These are phyloP conservation scores for Lactarius hatsudake DNA, from an alignment of 768 basidiomycete genomes.

Conservation along the genomic window DNA sequence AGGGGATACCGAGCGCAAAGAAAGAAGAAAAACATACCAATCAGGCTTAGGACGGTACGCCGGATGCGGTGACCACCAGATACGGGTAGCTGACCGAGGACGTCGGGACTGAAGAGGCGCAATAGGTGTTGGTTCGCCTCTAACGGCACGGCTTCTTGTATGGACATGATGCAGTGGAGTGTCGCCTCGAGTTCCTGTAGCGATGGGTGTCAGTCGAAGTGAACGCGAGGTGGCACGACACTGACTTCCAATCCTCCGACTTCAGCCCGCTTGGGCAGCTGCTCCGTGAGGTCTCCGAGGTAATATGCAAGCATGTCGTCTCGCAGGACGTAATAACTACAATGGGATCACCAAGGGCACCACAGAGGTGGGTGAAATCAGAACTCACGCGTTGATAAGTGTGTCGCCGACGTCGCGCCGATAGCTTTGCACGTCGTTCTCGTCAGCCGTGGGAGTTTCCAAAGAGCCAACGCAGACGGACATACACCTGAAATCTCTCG, in stretches of 20 bases:
- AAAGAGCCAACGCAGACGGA: slow-evolving; percentile 20
- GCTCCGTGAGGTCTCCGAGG: slow-evolving; percentile 57
- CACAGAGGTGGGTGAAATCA: not conserved
- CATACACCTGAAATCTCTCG: slow-evolving; percentile 78
- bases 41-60: slow-evolving; percentile 68
- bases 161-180: slow-evolving; percentile 79
- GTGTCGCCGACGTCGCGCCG: slow-evolving; percentile 86
- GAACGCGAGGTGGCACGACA: slow-evolving; percentile 12
- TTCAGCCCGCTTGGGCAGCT: slow-evolving; percentile 45
- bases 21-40: slow-evolving; percentile 48
- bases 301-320: slow-evolving; percentile 77
- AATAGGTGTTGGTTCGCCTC: slow-evolving; percentile 53
- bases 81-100: slow-evolving; percentile 67
- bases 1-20: not conserved
- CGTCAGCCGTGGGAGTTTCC: not conserved
- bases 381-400: slow-evolving; percentile 77
- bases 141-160: slow-evolving; percentile 81
- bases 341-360: not conserved
- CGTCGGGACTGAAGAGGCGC: slow-evolving; percentile 66
- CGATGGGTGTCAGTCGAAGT: not conserved
- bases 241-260: slow-evolving; percentile 72
- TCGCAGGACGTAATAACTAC: slow-evolving; percentile 81
- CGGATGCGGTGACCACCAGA: slow-evolving; percentile 63
- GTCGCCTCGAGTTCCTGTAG: slow-evolving; percentile 80
- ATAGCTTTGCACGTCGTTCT: slow-evolving; percentile 46